These are phyloP conservation scores for Setaria viridis DNA, from an alignment of 202 grass and related monocot genomes.

Conservation along the genomic window DNA sequence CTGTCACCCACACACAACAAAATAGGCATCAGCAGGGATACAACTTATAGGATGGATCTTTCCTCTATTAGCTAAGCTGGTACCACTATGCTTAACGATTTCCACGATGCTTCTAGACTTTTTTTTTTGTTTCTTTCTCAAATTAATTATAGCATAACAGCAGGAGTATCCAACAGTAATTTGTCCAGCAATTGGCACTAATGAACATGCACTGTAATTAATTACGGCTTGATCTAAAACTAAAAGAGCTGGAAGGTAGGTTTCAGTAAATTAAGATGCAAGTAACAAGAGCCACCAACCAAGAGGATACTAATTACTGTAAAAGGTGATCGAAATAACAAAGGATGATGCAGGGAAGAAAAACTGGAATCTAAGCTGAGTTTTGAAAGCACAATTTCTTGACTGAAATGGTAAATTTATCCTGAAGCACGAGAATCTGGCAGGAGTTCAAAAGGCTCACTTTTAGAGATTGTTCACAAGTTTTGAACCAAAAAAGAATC, in stretches of 20 bases:
- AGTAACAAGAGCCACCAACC: neutral
- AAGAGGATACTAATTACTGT: neutral
- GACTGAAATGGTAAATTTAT: slow-evolving; percentile 16
- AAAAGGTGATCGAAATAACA: neutral
- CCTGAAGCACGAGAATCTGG: neutral
- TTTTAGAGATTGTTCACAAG: slow-evolving; percentile 1
- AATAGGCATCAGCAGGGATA: slow-evolving; percentile 9
- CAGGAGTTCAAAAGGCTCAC: neutral
- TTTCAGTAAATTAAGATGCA: slow-evolving; percentile 24
- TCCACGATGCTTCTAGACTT: neutral
- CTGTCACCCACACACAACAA: slow-evolving; percentile 49
- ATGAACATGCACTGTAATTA: neutral
- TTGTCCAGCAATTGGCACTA: neutral
- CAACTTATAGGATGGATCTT: neutral
- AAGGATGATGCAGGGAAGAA: neutral
- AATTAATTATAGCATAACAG: neutral
- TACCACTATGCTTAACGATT: neutral
- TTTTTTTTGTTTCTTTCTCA: neutral
- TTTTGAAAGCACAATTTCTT: slow-evolving; percentile 12
- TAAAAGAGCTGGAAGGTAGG: neutral
- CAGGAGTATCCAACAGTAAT: neutral
- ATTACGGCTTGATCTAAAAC: neutral
- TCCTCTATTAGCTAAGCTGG: neutral
- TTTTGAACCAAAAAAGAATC: neutral
- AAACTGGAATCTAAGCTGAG: neutral